Percentiles rank a stretch among this genome's conserved stretches.
Evolutionary conservation across 345 rosid species (phyloP).

Genomic region (Syzygium jambos): DNA sequence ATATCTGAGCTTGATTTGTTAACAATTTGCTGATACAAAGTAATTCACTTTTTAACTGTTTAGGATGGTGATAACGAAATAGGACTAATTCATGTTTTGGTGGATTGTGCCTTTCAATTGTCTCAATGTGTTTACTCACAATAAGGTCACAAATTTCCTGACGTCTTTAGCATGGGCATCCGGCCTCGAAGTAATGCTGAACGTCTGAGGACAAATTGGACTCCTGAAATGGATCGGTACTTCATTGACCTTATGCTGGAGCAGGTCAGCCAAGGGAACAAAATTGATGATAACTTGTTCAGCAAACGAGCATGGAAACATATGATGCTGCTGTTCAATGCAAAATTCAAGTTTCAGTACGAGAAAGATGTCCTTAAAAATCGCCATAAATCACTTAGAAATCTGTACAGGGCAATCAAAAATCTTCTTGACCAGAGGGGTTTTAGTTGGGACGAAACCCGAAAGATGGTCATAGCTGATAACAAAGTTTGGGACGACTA

Average conservation of each 20-base stretch:
- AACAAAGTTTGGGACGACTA: conserved; percentile 59
- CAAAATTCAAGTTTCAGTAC: conserved; percentile 49
- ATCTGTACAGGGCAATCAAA: conserved; percentile 48
- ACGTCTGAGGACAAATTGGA: conserved; percentile 74
- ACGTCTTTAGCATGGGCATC: conserved; percentile 17
- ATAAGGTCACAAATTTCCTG: neutral
- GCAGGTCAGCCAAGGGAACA: conserved; percentile 62
- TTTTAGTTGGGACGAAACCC: conserved; percentile 59
- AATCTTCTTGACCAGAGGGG: conserved; percentile 48
- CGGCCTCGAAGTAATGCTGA: conserved; percentile 21
- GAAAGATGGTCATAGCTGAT: conserved; percentile 65
- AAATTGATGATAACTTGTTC: conserved; percentile 61
- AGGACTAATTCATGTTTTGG: neutral
- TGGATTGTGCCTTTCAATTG: neutral
- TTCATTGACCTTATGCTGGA: conserved; percentile 69
- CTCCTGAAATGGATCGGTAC: conserved; percentile 78
- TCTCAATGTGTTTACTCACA: neutral
- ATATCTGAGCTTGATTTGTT: neutral
- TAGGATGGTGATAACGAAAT: neutral
- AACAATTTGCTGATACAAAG: neutral
- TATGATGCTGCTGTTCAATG: conserved; percentile 57
- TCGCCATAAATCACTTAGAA: conserved; percentile 56
- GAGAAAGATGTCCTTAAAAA: conserved; percentile 71
- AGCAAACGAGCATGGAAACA: conserved; percentile 82
- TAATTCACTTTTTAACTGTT: neutral